phyloP scores from a whole-genome alignment of 106 monocot species.

The Acanthochlamys bracteata region DNA sequence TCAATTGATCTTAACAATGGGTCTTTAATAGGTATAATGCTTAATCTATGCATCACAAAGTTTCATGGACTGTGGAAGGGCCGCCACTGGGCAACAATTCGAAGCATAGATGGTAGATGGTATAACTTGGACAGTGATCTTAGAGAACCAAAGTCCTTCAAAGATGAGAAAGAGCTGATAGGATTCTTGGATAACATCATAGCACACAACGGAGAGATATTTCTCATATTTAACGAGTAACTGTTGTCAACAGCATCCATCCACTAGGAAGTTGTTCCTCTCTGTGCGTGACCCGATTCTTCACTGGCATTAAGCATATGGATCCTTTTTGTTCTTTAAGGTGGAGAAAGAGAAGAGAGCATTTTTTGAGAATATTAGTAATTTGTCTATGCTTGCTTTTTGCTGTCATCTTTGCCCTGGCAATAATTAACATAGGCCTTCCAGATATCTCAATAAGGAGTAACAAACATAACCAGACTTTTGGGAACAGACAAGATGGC shows the following conservation, averaged over 20 bases:
- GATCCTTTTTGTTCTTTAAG: background rate
- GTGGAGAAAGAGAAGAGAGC: background rate
- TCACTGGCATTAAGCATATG: background rate
- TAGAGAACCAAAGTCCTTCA: constrained; percentile 32
- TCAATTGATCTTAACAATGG: constrained; percentile 41
- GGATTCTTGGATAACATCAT: constrained; percentile 42
- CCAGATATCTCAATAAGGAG: background rate
- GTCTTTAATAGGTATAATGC: constrained; percentile 57
- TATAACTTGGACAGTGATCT: constrained; percentile 94
- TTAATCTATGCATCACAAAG: constrained; percentile 51
- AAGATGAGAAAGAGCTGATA: constrained; percentile 22
- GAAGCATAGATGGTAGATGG: constrained; percentile 53
- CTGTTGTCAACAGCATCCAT: background rate
- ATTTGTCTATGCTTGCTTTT: constrained; percentile 20
- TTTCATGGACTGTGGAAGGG: constrained; percentile 66
- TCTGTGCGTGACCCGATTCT: background rate
- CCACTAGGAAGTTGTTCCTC: background rate
- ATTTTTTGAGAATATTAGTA: background rate
- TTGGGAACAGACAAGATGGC: background rate
- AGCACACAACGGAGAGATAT: constrained; percentile 48
- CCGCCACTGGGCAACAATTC: constrained; percentile 80
- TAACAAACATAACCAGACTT: background rate
- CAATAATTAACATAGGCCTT: constrained; percentile 30
- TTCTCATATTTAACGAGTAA: constrained; percentile 35
- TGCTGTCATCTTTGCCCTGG: constrained; percentile 8